Conservation (phyloP, 331 rosid species). For the Acacia pycnantha region DNA sequence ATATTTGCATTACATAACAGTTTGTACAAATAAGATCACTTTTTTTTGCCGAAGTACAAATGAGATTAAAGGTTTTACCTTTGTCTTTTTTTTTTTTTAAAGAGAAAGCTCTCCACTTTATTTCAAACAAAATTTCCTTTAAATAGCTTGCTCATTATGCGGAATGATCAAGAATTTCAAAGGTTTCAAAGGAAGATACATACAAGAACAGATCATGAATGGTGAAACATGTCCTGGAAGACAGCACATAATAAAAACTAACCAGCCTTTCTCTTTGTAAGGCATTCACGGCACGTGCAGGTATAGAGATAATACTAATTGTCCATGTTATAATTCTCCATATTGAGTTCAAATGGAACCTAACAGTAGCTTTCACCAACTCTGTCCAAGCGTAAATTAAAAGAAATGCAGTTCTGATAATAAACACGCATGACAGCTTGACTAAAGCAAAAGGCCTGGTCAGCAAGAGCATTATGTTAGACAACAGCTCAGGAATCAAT, state of each 20-base stretch:
- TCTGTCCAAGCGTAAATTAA: conserved; percentile 52
- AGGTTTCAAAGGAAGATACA: not conserved
- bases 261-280: conserved; percentile 72
- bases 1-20: not conserved
- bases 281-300: conserved; percentile 54
- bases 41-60: not conserved
- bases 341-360: conserved; percentile 45
- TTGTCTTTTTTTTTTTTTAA: too few species aligned
- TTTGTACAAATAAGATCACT: too few species aligned
- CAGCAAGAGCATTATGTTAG: conserved; percentile 36
- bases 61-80: not conserved
- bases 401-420: conserved; percentile 43
- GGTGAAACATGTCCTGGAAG: not conserved
- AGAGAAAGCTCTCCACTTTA: not conserved
- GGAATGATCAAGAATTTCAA: not conserved
- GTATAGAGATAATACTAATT: conserved; percentile 59
- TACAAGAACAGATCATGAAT: not conserved
- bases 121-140: not conserved
- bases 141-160: not conserved
- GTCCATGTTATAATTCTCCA: conserved; percentile 49
- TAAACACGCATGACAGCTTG: conserved; percentile 47
- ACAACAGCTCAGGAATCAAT: conserved; percentile 42
- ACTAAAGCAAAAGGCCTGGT: conserved; percentile 50
- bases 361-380: conserved; percentile 47
- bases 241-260: conserved; percentile 16